Evolutionary conservation across 2,329 filamentous ascomycete genomes (phyloP).

Genomic region (Rhexocercosporidium sp.): DNA sequence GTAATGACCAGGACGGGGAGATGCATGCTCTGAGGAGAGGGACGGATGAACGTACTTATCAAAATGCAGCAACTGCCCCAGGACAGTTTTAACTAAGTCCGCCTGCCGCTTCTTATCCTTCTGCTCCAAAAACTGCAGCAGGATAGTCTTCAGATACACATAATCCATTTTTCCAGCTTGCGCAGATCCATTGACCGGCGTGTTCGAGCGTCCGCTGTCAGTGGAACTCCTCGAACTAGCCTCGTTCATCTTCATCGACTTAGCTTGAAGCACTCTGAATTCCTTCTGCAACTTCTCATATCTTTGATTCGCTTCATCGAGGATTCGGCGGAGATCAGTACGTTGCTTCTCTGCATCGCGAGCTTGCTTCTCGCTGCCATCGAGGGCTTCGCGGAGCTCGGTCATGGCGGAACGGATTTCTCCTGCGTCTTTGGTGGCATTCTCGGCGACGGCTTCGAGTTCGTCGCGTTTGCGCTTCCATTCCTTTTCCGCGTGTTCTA

Average conservation of each 20-base stretch:
- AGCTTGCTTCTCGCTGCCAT: conserved; percentile 85
- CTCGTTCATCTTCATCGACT: conserved; percentile 41
- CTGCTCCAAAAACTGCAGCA: conserved; percentile 82
- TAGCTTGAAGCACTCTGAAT: conserved; percentile 57
- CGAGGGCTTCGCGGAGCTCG: conserved; percentile 78
- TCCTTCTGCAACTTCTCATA: conserved; percentile 82
- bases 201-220: conserved; percentile 43
- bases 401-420: conserved; percentile 80
- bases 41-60: conserved; percentile 64
- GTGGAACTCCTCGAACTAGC: conserved; percentile 39
- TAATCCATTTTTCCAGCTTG: conserved; percentile 36
- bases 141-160: conserved; percentile 78
- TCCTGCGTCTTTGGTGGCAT: conserved; percentile 72
- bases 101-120: conserved; percentile 77
- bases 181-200: conserved; percentile 30
- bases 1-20: not conserved
- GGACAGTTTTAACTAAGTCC: conserved; percentile 73
- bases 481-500: conserved; percentile 75
- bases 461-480: conserved; percentile 77
- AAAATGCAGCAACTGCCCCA: conserved; percentile 78
- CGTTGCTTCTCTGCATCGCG: conserved; percentile 85
- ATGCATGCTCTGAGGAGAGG: not conserved
- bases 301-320: conserved; percentile 78
- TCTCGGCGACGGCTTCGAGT: conserved; percentile 71
- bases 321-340: conserved; percentile 71